Evolutionary conservation across 2,329 filamentous ascomycete genomes (phyloP), one percentile per base, ranked within the genome.

Genomic region (Chrysoporthe austroafricana): DNA sequence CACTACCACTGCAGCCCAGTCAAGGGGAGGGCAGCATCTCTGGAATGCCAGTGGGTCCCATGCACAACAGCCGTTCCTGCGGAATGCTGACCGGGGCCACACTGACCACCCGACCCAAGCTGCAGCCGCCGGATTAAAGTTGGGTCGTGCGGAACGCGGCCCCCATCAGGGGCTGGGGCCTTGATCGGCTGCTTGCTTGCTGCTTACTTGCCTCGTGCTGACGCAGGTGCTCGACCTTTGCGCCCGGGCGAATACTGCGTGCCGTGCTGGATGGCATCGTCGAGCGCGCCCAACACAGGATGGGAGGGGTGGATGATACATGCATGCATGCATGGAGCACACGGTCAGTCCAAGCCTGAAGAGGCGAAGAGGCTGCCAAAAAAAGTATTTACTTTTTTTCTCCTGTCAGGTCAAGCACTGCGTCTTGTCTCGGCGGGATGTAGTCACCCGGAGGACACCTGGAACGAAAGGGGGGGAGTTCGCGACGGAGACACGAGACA

Each of bases 61-160:
- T 54, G 50, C 5, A 34, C 4, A 21, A 39, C 36, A 39, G 36
- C 36, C 36, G 36, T 39, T 39, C 36, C 36, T 54, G 21, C 32
- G 50, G 50, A 34, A 54, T 32, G 50, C 50, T 54, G 50, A 54
- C 50, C 21, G 26, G 36, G 36, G 36, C 6, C 36, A 11, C 50
- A 32, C 46, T 14, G 50, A 26, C 26, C 26, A 26, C 26, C 26
- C 26, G 50, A 18, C 54, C 54, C 7, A 39, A 39, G 32, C 54
- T 57, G 54, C 54, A 34, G 54, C 54, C 34, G 32, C 54, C 39
- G 54, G 14, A 36, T 39, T 57, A 57, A 39, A 57, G 54, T 57
- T 57, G 54, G 54, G 54, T 57, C 54, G 54, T 14, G 14, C 32
- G 34, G 34, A 16, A 36, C 11, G 54, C 54, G 34, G 54, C 34